Percentiles rank a stretch among this genome's conserved stretches.
phyloP scores from a whole-genome alignment of 805 yeast species.

The Torulaspora maleeae region DNA sequence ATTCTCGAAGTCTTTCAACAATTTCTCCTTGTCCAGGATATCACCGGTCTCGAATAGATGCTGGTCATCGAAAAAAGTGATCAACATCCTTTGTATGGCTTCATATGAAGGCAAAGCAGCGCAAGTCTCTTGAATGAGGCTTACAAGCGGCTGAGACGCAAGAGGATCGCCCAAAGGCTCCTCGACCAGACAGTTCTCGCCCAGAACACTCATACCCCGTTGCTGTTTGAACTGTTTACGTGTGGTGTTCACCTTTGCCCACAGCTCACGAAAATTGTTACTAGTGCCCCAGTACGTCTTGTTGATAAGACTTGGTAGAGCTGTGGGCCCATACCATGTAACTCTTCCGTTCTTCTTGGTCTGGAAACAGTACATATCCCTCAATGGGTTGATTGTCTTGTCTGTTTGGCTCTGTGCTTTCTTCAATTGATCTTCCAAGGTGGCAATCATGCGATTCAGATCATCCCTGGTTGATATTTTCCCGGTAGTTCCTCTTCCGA shows the following conservation, averaged over 20 bases:
- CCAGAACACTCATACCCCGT: conserved; percentile 14
- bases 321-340: conserved; percentile 32
- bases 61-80: conserved; percentile 16
- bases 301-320: conserved; percentile 19
- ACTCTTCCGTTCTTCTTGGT: conserved; percentile 23
- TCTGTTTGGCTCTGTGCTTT: not conserved
- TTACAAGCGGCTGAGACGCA: not conserved
- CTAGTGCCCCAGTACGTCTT: conserved; percentile 17
- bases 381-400: conserved; percentile 8
- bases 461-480: conserved; percentile 2
- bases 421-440: conserved; percentile 8
- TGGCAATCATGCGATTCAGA: conserved; percentile 5
- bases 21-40: conserved; percentile 20
- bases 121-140: conserved; percentile 10
- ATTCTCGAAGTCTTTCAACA: conserved; percentile 21
- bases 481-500: not conserved
- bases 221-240: conserved; percentile 24
- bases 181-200: conserved; percentile 20
- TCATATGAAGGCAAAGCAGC: conserved; percentile 24
- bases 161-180: conserved; percentile 14
- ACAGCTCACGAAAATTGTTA: conserved; percentile 19
- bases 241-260: conserved; percentile 27
- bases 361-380: conserved; percentile 16
- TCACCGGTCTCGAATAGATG: conserved; percentile 15
- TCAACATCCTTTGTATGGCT: conserved; percentile 11